These are phyloP conservation scores for Rhynchosporium agropyri DNA, from an alignment of 2,329 filamentous ascomycete genomes.

Conservation along the genomic window DNA sequence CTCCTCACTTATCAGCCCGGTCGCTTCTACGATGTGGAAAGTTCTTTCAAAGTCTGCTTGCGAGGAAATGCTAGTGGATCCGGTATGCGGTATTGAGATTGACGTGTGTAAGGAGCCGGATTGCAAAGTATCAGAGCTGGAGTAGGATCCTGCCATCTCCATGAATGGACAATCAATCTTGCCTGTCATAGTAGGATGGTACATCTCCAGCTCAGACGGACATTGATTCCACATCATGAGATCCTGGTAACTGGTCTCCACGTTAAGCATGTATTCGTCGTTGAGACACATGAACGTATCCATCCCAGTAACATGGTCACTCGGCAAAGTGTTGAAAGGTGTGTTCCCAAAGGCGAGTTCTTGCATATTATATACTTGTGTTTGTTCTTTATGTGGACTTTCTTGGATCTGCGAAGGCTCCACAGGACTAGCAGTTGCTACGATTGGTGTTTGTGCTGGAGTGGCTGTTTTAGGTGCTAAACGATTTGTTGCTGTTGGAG, in stretches of 20 bases:
- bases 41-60: slow-evolving; percentile 43
- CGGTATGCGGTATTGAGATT: slow-evolving; percentile 43
- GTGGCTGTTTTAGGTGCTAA: slow-evolving; percentile 13
- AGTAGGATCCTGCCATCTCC: slow-evolving; percentile 26
- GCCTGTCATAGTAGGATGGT: slow-evolving; percentile 4
- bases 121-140: slow-evolving; percentile 48
- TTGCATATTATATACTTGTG: slow-evolving; percentile 9
- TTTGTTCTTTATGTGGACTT: slow-evolving; percentile 14
- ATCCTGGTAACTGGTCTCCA: slow-evolving; percentile 46
- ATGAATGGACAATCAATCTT: slow-evolving; percentile 15
- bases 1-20: slow-evolving; percentile 16
- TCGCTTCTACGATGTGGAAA: slow-evolving; percentile 17
- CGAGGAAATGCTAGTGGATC: slow-evolving; percentile 53
- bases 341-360: slow-evolving; percentile 8
- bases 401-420: slow-evolving; percentile 1
- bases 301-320: slow-evolving; percentile 9
- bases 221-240: slow-evolving; percentile 50
- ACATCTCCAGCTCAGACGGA: slow-evolving; percentile 48
- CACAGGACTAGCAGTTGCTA: slow-evolving; percentile 4
- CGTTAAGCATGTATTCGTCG: slow-evolving; percentile 24
- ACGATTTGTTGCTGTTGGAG: slow-evolving; percentile 14
- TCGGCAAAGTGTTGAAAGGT: slow-evolving; percentile 15
- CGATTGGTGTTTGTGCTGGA: neutral
- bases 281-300: slow-evolving; percentile 20
- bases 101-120: slow-evolving; percentile 48